A percentile compares a stretch with the other conserved stretches of the same genome.
Conservation (phyloP, 306 rosid species). For the Gynostemma pentaphyllum region DNA sequence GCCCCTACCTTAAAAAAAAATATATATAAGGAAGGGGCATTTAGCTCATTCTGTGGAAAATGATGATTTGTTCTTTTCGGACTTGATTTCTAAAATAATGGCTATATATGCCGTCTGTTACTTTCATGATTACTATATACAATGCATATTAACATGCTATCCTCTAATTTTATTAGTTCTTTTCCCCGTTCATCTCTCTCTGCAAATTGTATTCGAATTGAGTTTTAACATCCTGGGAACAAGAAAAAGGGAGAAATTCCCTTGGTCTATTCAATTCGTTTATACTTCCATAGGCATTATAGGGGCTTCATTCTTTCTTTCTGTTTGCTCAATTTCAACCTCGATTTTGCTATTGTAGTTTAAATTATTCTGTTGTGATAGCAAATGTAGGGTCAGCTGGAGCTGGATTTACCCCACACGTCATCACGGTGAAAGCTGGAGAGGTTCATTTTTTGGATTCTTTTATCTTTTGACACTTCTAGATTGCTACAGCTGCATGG, state of each 20-base stretch:
- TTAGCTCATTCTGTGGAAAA: not conserved
- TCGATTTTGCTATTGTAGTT: not conserved
- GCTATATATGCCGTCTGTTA: not conserved
- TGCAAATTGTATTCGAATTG: too few relatives aligned
- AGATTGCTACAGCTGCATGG: not conserved
- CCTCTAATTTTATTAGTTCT: too few relatives aligned
- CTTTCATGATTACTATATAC: not conserved
- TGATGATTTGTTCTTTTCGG: too few relatives aligned
- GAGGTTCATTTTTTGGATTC: constrained; percentile 30
- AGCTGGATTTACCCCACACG: constrained; percentile 37
- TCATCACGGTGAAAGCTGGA: constrained; percentile 58
- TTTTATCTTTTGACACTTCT: not conserved
- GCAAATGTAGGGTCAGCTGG: constrained; percentile 38
- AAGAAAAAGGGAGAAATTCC: too few relatives aligned
- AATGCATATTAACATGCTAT: not conserved
- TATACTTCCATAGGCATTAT: not conserved
- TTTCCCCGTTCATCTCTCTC: too few relatives aligned
- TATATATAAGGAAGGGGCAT: not conserved
- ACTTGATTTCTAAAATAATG: not conserved
- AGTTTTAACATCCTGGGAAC: too few relatives aligned
- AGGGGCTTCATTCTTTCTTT: not conserved
- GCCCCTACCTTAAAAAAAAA: not conserved
- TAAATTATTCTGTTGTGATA: not conserved
- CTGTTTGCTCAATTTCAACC: not conserved
- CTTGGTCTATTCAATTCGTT: not conserved